Evolutionary conservation across 257 asterid genomes (phyloP), one percentile per base, ranked within the genome.

Genomic region (Ligustrum vulgare): DNA sequence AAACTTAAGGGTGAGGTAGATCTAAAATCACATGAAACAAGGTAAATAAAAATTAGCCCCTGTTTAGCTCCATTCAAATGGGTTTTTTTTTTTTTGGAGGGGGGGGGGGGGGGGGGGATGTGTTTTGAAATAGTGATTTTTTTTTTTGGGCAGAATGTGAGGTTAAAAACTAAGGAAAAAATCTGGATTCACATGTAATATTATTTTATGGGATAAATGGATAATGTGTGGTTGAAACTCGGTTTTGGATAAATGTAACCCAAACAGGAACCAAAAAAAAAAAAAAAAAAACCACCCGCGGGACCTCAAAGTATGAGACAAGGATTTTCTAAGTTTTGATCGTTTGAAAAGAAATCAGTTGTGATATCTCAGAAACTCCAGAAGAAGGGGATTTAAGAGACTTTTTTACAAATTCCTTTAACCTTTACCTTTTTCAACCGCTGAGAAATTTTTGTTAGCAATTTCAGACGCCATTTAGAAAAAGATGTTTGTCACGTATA

Each of bases 331-430:
- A 33, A 58, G 34, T 9, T 9, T 6, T 22, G 66, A 58, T 16
- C 2, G 9, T 22, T 20, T 58, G 65, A 58, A 58, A 58, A 56
- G 28, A 58, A 7, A 58, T 22, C 32, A 22, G 0, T 10, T 22
- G 16, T 22, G 66, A 58, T 15, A 54, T 58, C 66, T 58, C 33
- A 9, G 33, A 20, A 2, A 8, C 63, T 2, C 12, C n/a, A 8
- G 66, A 9, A 58, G 16, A 22, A 58, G 34, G 33, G 15, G 37
- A 35, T 36, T 69, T 41, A 41, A 34, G 39, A 16, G 28, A 60
- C 23, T 72, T 72, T 51, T n/a, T 72, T 66, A 78, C 35, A 36
- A 45, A 20, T 58, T 23, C 66, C 5, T 58, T 58, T 20, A 58
- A 23, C 6, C 13, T 58, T 58, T 23, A 58, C 33, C 66, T 9